A percentile compares a stretch with the other conserved stretches of the same genome.
phyloP scores from a whole-genome alignment of 2,329 filamentous ascomycete genomes.

The Microdochium bolleyi region DNA sequence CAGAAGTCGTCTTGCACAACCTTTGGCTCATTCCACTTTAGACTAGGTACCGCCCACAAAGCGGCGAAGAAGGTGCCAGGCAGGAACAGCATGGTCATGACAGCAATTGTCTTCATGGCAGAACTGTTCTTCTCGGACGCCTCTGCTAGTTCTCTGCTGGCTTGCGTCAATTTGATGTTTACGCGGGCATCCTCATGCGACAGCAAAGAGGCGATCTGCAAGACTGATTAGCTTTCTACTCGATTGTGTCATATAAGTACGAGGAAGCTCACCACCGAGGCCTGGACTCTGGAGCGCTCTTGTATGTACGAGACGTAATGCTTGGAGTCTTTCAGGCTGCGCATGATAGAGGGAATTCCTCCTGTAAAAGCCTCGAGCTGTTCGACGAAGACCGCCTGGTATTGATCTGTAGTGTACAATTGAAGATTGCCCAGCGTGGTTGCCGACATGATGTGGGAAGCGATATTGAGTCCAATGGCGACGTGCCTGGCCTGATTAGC shows the following conservation, averaged over 20 bases:
- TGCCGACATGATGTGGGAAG: neutral
- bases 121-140: constrained; percentile 19
- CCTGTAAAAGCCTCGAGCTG: neutral
- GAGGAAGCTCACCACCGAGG: neutral
- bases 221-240: constrained; percentile 1
- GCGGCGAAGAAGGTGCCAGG: constrained; percentile 22
- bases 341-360: neutral
- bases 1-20: neutral
- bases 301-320: neutral
- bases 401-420: neutral
- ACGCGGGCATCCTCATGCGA: constrained; percentile 1
- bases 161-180: constrained; percentile 1
- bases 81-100: constrained; percentile 23
- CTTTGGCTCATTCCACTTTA: neutral
- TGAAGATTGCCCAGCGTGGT: neutral
- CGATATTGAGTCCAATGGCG: neutral
- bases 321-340: neutral
- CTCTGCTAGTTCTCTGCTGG: constrained; percentile 5
- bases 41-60: neutral
- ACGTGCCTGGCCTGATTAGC: neutral
- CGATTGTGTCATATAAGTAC: too few species aligned
- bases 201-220: constrained; percentile 1
- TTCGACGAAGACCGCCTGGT: neutral
- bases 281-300: neutral
- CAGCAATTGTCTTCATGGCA: constrained; percentile 23